These are phyloP conservation scores for Fusarium gaditjirri DNA, from an alignment of 2,329 filamentous ascomycete species.

Conservation along the genomic window DNA sequence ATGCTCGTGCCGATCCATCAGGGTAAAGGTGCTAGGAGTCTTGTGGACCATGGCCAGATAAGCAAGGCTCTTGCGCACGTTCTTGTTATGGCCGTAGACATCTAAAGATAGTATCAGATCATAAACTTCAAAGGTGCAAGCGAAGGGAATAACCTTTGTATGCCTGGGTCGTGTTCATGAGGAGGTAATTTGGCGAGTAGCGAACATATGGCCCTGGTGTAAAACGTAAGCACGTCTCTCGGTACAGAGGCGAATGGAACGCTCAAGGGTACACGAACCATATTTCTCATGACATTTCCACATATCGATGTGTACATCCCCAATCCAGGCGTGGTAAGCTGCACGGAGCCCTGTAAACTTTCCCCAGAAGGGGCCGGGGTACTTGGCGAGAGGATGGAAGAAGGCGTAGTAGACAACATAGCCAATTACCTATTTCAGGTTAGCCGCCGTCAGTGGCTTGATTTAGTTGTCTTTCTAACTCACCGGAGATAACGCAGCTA, in stretches of 20 bases:
- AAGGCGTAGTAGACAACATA: constrained; percentile 9
- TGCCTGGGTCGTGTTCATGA: neutral
- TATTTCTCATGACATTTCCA: constrained; percentile 48
- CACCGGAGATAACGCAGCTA: neutral
- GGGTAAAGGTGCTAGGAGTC: neutral
- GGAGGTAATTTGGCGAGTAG: neutral
- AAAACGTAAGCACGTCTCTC: neutral
- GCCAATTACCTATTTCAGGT: neutral
- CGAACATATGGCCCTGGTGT: neutral
- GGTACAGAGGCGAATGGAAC: neutral
- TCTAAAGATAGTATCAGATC: neutral
- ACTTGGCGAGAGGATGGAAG: constrained; percentile 38
- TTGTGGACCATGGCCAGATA: constrained; percentile 7
- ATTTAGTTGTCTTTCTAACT: neutral
- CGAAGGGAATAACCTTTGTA: neutral
- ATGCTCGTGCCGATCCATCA: constrained; percentile 6
- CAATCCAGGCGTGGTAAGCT: constrained; percentile 50
- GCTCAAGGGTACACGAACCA: constrained; percentile 39
- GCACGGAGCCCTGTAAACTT: constrained; percentile 47
- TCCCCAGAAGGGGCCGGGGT: constrained; percentile 49
- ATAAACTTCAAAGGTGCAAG: rapidly evolving
- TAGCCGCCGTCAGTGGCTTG: neutral
- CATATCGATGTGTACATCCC: constrained; percentile 50
- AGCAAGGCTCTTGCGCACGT: neutral
- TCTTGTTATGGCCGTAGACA: constrained; percentile 3